Conservation (phyloP, 257 asterid species). For the Solanum verrucosum region DNA sequence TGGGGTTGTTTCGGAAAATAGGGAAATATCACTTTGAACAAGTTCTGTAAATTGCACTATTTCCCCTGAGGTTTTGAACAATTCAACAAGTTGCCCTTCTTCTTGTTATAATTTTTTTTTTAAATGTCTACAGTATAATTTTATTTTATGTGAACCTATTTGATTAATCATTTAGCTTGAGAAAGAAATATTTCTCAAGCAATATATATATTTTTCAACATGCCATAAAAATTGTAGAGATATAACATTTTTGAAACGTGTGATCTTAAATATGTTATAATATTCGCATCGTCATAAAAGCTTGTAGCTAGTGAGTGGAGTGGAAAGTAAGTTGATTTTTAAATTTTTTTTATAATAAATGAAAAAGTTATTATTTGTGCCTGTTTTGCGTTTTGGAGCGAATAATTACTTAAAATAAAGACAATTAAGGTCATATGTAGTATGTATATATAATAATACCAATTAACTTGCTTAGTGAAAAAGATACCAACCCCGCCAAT, state of each 20-base stretch:
- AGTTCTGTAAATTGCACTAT: not conserved
- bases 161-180: not conserved
- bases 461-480: not conserved
- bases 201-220: not conserved
- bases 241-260: not conserved
- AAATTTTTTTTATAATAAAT: not conserved
- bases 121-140: too few relatives aligned
- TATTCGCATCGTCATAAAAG: not conserved
- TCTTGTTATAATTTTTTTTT: not conserved
- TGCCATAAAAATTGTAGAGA: not conserved
- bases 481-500: not conserved
- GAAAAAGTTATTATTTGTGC: not conserved
- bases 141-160: not conserved
- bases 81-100: not conserved
- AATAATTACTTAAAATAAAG: not conserved
- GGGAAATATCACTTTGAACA: not conserved
- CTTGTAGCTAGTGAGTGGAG: not conserved
- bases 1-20: not conserved
- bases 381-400: not conserved
- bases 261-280: not conserved
- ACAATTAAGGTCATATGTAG: too few relatives aligned
- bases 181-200: not conserved
- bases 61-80: not conserved
- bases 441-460: not conserved
- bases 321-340: too few relatives aligned